phyloP scores from a whole-genome alignment of 2,329 filamentous ascomycete genomes.

The Fusarium hostae region DNA sequence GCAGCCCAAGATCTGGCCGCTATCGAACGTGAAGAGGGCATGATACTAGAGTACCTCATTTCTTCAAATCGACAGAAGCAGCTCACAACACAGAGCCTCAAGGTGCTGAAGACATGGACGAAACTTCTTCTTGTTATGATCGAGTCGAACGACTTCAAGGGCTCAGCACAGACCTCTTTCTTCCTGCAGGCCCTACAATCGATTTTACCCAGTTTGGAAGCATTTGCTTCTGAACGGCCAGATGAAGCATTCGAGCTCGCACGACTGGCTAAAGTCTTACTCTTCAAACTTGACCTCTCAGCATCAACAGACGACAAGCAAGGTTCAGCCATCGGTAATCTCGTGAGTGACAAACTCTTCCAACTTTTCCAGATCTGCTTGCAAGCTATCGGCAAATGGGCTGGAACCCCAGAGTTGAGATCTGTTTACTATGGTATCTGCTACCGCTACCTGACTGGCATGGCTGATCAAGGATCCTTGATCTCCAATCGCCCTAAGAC shows the following conservation, averaged over 20 bases:
- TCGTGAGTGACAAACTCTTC: slow-evolving; percentile 88
- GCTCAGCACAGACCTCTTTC: slow-evolving; percentile 77
- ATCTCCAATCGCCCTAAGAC: slow-evolving; percentile 66
- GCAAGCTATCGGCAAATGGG: slow-evolving; percentile 79
- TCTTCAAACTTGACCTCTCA: slow-evolving; percentile 75
- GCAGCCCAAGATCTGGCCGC: slow-evolving; percentile 60
- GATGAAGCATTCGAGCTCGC: slow-evolving; percentile 80
- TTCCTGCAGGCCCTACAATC: slow-evolving; percentile 88
- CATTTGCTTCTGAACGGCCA: slow-evolving; percentile 74
- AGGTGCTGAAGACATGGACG: slow-evolving; percentile 83
- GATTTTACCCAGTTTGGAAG: slow-evolving; percentile 87
- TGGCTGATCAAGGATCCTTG: slow-evolving; percentile 65
- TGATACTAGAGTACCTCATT: slow-evolving; percentile 69
- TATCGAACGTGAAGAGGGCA: slow-evolving; percentile 68
- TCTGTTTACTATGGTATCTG: slow-evolving; percentile 92
- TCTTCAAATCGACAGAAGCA: slow-evolving; percentile 73
- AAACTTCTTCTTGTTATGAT: slow-evolving; percentile 86
- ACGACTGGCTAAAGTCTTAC: slow-evolving; percentile 76
- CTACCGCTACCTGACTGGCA: slow-evolving; percentile 83
- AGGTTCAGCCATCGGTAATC: slow-evolving; percentile 67
- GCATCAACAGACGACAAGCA: slow-evolving; percentile 53
- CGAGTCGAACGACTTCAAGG: slow-evolving; percentile 82
- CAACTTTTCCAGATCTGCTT: slow-evolving; percentile 91
- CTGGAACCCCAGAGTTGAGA: slow-evolving; percentile 76
- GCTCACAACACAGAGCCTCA: slow-evolving; percentile 67